Evolutionary conservation across 106 monocot genomes (phyloP).

Genomic region (Allium fistulosum): DNA sequence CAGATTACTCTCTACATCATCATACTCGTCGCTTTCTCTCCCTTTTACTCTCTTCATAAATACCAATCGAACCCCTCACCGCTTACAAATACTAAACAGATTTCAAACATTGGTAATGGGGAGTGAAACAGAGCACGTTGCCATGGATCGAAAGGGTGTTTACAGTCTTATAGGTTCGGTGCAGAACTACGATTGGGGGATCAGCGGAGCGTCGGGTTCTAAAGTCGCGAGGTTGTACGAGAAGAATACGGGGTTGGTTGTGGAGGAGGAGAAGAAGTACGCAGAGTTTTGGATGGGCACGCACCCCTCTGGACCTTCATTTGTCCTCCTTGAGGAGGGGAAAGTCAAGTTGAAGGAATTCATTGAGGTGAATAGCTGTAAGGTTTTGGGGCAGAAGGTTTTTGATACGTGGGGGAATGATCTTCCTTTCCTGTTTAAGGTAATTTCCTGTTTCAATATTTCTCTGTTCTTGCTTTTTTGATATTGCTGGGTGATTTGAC

Average conservation of each 20-base stretch:
- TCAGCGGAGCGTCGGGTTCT: conserved; percentile 31
- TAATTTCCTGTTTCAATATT: background rate
- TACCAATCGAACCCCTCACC: background rate
- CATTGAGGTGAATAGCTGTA: conserved; percentile 59
- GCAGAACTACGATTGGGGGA: conserved; percentile 91
- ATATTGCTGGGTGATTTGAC: background rate
- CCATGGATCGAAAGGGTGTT: background rate
- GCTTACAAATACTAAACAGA: background rate
- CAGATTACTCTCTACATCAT: background rate
- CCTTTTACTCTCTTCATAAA: background rate
- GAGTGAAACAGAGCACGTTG: background rate
- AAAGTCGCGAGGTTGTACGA: conserved; percentile 51
- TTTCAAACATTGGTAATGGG: background rate
- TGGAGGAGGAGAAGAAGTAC: conserved; percentile 41
- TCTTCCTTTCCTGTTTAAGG: conserved; percentile 95
- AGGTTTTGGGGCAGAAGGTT: conserved; percentile 44
- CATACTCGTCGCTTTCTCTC: background rate
- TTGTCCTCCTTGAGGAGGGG: background rate
- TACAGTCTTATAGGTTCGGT: conserved; percentile 57
- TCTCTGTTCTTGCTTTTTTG: background rate
- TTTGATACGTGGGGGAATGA: conserved; percentile 58
- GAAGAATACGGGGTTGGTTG: conserved; percentile 21
- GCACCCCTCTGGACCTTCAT: conserved; percentile 74
- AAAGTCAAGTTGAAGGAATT: conserved; percentile 32
- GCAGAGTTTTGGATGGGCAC: conserved; percentile 99